A percentile compares a stretch with the other conserved stretches of the same genome.
Conservation (phyloP, 164 flowering plant species). For the Protea cynaroides region DNA sequence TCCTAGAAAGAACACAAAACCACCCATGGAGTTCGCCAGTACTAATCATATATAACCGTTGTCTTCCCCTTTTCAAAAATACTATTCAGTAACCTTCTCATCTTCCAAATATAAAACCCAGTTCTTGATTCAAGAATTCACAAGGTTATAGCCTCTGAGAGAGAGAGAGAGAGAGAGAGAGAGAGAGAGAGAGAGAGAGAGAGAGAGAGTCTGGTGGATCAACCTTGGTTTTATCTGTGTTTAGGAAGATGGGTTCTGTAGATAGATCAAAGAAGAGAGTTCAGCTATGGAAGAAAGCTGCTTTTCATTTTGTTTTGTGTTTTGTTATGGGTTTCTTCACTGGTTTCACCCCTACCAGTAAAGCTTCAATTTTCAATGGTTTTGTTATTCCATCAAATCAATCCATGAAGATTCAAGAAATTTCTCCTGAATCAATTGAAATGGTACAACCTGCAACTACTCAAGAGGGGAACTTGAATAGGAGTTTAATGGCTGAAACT, state of each 20-base stretch:
- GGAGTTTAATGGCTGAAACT: constrained; percentile 28
- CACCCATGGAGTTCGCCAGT: constrained; percentile 21
- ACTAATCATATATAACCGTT: constrained; percentile 17
- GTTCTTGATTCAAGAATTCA: not conserved
- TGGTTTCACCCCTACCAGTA: constrained; percentile 70
- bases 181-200: too few species aligned
- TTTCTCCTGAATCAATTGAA: constrained; percentile 26
- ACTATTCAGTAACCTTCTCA: not conserved
- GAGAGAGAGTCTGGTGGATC: not conserved
- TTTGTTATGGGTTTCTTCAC: constrained; percentile 91
- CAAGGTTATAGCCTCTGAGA: too few species aligned
- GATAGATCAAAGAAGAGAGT: constrained; percentile 77
- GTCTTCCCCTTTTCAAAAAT: constrained; percentile 9
- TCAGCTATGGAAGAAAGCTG: constrained; percentile 80
- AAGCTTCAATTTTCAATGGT: constrained; percentile 21
- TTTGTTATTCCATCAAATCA: constrained; percentile 4
- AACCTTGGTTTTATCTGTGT: not conserved
- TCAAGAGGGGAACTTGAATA: constrained; percentile 13
- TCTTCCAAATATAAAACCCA: constrained; percentile 11
- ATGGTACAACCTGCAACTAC: constrained; percentile 7
- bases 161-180: too few species aligned
- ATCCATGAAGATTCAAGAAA: constrained; percentile 11
- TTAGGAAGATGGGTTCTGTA: constrained; percentile 34
- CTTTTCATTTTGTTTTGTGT: constrained; percentile 68
- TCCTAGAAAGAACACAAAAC: not conserved